Evolutionary conservation across 495 filamentous ascomycete species (phyloP), one percentile per base, ranked within the genome.

Genomic region (Talaromyces wortmannii): DNA sequence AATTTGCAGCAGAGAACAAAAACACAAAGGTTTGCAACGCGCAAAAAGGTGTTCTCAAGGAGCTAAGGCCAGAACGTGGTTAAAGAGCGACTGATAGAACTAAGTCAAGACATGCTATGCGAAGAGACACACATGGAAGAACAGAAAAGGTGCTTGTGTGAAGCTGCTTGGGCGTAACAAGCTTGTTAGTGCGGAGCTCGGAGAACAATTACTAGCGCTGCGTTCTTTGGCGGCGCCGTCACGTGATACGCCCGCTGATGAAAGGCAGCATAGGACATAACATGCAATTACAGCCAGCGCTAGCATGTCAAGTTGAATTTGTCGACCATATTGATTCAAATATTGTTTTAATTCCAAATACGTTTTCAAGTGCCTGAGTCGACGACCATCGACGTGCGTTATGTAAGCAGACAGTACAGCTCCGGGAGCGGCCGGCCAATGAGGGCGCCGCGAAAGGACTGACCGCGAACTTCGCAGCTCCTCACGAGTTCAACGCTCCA

Each of bases 361-460:
- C 23, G n/a, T 23, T 23, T 23, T 2, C 4, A 23, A 23, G 23
- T 23, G 23, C 13, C 36, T 2, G 8, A 40, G 1, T 40, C 36
- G 36, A 40, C 13, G 36, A 15, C 15, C 44, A 3, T 16, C 10
- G 7, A 13, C 17, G 44, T 7, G 7, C 17, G 13, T 58, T 58
- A 58, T 46, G 43, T 58, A 55, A 58, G 51, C 57, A 44, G 17
- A 40, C 8, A 40, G 11, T 30, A 44, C 31, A 45, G 29, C n/a
- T n/a, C 45, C 43, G 43, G 50, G 36, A 53, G n/a, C 18, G 4
- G 40, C 29, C 49, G 43, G 31, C 68, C 66, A 71, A 71, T 71
- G 66, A 71, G 52, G 48, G 40, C 29, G 51, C 18, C 15, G 58
- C 54, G 56, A 71, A 69, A 68, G 64, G 67, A 59, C 50, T 57